A percentile compares a stretch with the other conserved stretches of the same genome.
Evolutionary conservation across 1,139 yeast genomes (phyloP).

Genomic region (Yamadazyma diospyri): DNA sequence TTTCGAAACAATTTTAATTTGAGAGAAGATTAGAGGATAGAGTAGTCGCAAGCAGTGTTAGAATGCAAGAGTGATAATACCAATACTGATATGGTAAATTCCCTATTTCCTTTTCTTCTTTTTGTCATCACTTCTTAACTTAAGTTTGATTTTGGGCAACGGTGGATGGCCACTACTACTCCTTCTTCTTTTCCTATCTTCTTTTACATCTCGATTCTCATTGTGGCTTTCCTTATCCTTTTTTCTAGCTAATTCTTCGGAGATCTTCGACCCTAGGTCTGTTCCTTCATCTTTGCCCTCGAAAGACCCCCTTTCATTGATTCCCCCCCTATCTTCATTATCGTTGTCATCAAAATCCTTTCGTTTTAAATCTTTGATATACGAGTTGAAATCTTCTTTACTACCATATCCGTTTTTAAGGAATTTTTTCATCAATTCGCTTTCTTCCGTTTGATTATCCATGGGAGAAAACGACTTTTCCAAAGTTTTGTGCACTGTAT

Average conservation of each 20-base stretch:
- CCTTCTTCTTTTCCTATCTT: conserved; percentile 22
- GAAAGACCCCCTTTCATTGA: neutral
- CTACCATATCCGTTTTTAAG: conserved; percentile 22
- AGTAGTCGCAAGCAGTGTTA: no score
- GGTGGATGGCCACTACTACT: conserved; percentile 22
- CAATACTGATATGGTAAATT: no score
- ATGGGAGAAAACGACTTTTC: conserved; percentile 14
- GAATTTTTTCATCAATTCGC: conserved; percentile 28
- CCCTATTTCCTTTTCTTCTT: conserved; percentile 8
- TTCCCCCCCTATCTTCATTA: conserved; percentile 8
- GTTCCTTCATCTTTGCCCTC: conserved; percentile 2
- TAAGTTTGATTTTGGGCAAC: conserved; percentile 17
- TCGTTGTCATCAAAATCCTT: conserved; percentile 22
- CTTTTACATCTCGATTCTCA: conserved; percentile 10
- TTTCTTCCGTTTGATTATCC: conserved; percentile 13
- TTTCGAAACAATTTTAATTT: no score
- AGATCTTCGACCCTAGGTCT: conserved; percentile 24
- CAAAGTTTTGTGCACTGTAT: conserved; percentile 12
- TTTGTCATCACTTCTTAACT: conserved; percentile 16
- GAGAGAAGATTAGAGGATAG: no score
- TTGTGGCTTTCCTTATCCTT: conserved; percentile 21
- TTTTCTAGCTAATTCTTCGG: no score
- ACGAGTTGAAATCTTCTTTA: conserved; percentile 22
- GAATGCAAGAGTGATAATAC: no score
- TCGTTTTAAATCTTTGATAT: conserved; percentile 21